These are phyloP conservation scores for Colletotrichum sp. DNA, from an alignment of 2,329 filamentous ascomycete species.

Conservation along the genomic window DNA sequence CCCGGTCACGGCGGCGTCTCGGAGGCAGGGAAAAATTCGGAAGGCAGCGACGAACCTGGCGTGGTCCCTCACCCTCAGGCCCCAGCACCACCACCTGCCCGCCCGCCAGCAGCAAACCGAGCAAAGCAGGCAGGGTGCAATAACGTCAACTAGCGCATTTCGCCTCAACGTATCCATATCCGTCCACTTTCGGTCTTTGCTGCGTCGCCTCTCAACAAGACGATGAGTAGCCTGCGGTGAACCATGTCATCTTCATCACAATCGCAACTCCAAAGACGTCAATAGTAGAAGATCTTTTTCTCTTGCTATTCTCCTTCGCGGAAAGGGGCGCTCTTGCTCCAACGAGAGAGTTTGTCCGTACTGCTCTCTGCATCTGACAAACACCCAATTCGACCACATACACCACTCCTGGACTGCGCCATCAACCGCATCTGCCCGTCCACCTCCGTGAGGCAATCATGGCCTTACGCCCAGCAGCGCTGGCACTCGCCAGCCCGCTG, in stretches of 20 bases:
- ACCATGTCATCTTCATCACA: slow-evolving; percentile 11
- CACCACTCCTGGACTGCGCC: neutral
- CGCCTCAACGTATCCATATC: slow-evolving; percentile 21
- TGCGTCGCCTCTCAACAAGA: slow-evolving; percentile 14
- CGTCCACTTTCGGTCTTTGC: neutral
- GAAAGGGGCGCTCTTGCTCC: neutral
- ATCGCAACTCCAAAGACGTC: neutral
- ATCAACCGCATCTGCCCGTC: neutral
- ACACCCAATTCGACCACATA: neutral
- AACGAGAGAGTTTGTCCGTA: neutral
- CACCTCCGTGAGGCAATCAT: slow-evolving; percentile 9
- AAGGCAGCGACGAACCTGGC: slow-evolving; percentile 5
- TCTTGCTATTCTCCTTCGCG: neutral
- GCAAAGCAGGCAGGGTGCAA: neutral
- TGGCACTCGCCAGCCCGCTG: slow-evolving; percentile 19
- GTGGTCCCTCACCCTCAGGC: neutral
- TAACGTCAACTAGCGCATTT: slow-evolving; percentile 20
- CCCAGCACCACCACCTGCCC: neutral
- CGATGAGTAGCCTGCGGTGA: neutral
- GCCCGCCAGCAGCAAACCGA: neutral
- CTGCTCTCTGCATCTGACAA: neutral
- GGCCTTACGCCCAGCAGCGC: slow-evolving; percentile 20
- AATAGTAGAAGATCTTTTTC: neutral
- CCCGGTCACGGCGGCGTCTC: slow-evolving; percentile 9
- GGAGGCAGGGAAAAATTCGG: slow-evolving; percentile 20